Conservation (phyloP, 208 protist genomes). For the Trypanosoma caninum region DNA sequence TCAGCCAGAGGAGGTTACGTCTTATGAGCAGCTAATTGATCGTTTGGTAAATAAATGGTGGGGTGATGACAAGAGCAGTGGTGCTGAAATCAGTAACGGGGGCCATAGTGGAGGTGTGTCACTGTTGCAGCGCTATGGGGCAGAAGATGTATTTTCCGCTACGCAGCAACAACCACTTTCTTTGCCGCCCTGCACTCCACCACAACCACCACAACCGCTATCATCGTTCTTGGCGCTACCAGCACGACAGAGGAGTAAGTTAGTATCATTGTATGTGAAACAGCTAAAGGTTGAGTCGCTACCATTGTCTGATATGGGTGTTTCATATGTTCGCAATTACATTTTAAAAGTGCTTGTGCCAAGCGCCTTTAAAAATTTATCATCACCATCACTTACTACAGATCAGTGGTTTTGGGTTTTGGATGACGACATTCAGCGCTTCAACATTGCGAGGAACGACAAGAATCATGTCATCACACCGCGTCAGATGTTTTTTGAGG, state of each 20-base stretch:
- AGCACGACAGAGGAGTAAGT: not conserved
- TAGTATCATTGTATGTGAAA: slow-evolving; percentile 27
- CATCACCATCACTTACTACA: not conserved
- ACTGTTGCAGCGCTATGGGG: not conserved
- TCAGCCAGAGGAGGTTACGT: slow-evolving; percentile 49
- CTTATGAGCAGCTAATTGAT: slow-evolving; percentile 59
- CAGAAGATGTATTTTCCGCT: not conserved
- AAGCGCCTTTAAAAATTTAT: slow-evolving; percentile 22
- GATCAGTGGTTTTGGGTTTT: slow-evolving; percentile 71
- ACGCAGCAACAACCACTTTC: not conserved
- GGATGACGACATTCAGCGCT: slow-evolving; percentile 86
- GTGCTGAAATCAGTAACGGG: not conserved
- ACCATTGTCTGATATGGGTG: slow-evolving; percentile 52
- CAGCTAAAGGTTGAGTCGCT: slow-evolving; percentile 56
- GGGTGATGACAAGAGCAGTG: slow-evolving; percentile 13
- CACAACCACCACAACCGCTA: not conserved
- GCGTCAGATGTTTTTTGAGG: slow-evolving; percentile 53
- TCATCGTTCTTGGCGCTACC: not conserved
- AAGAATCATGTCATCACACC: slow-evolving; percentile 51
- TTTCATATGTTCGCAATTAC: slow-evolving; percentile 86
- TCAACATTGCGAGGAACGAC: slow-evolving; percentile 32
- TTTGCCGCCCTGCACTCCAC: not conserved
- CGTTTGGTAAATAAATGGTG: slow-evolving; percentile 51
- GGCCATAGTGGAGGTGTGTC: not conserved
- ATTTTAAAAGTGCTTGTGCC: slow-evolving; percentile 79